phyloP scores from a whole-genome alignment of 1,284 basidiomycete genomes.

The Ceratobasidium sp. region DNA sequence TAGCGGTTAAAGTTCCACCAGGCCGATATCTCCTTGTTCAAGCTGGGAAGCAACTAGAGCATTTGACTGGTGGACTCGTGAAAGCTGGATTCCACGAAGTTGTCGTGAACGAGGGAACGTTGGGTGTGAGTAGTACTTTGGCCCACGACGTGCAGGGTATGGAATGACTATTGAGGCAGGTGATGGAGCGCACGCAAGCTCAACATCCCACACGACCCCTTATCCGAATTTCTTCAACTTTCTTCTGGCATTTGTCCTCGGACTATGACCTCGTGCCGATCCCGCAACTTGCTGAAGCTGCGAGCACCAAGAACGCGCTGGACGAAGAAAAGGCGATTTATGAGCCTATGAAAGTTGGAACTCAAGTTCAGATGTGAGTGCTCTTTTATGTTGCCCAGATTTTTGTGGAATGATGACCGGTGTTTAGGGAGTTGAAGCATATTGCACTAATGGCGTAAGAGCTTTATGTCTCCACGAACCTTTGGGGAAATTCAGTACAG shows the following conservation, averaged over 20 bases:
- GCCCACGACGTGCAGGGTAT: background rate
- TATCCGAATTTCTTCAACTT: conserved; percentile 91
- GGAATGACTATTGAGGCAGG: conserved; percentile 53
- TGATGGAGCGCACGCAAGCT: conserved; percentile 66
- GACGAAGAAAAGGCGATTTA: conserved; percentile 61
- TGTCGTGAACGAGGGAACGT: conserved; percentile 80
- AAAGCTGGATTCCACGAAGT: conserved; percentile 95
- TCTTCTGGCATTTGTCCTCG: conserved; percentile 92
- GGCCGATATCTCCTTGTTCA: conserved; percentile 80
- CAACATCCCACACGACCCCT: conserved; percentile 76
- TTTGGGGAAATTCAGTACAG: too few relatives aligned
- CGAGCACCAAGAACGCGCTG: conserved; percentile 53
- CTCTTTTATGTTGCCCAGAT: conserved; percentile 34
- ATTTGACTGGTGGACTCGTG: conserved; percentile 84
- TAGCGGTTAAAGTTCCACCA: conserved; percentile 79
- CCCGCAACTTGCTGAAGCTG: conserved; percentile 59
- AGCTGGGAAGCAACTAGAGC: conserved; percentile 91
- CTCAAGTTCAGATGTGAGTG: conserved; percentile 81
- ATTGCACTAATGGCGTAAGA: conserved; percentile 76
- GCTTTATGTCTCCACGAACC: too few relatives aligned
- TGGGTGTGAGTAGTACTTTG: conserved; percentile 60
- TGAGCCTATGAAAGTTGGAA: conserved; percentile 81
- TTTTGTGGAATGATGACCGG: conserved; percentile 12
- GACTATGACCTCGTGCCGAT: conserved; percentile 78
- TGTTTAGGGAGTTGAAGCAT: conserved; percentile 76